Evolutionary conservation across 805 yeast genomes (phyloP), one percentile per base, ranked within the genome.

Genomic region (Hanseniaspora singularis): DNA sequence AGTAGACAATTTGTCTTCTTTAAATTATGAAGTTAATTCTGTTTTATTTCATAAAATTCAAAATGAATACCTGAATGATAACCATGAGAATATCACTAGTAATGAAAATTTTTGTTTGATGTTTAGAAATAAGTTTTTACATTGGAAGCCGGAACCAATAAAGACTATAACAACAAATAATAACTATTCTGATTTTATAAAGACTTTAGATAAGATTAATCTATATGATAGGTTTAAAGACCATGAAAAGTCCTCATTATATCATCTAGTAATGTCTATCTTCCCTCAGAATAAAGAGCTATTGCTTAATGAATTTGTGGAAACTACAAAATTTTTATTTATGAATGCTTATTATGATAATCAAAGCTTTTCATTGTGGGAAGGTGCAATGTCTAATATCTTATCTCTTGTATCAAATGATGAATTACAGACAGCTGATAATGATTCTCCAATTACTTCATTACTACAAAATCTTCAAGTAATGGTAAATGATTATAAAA

Each of bases 91-190:
- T 16, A 20, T 16, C 11, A 9, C 28, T 26, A 18, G 5, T 18
- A 4, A 32, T n/a, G 4, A 32, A 18, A 32, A 12, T 4, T 14
- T 34, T 23, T 19, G 3, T 36, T 22, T 15, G 20, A 15, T 36
- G 27, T 36, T 36, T 24, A 30, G 23, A 11, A 36, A 24, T 15
- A 23, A 10, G 4, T 24, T 15, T 23, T 36, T 36, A 23, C 20
- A 22, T 15, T 36, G 39, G 39, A 36, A 36, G 26, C 38, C 38
- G 38, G 38, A 36, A 36, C 39, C 39, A 36, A 24, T 23, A 6
- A 12, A 16, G 8, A 10, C 20, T 9, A 33, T 15, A 18, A 5
- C 10, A 34, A 22, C 14, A 28, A 22, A 18, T 12, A 34, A 12
- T 6, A 34, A 22, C 14, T 34, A 34, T 14, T 5, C 15, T 20